phyloP scores from a whole-genome alignment of 345 rosid genomes.

The Litchi chinensis region DNA sequence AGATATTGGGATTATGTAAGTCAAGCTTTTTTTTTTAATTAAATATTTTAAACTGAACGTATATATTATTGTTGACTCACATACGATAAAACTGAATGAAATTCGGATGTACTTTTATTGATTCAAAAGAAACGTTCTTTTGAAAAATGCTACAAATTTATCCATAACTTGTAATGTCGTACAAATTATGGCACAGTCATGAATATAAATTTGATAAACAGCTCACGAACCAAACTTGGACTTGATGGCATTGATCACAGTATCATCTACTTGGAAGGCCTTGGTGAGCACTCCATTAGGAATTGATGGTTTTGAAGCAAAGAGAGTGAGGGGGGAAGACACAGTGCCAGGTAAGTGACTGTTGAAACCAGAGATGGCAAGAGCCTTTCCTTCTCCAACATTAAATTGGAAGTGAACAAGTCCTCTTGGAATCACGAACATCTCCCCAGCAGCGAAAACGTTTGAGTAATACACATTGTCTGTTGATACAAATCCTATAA shows the following conservation, averaged over 20 bases:
- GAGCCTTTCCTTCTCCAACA: slow-evolving; percentile 66
- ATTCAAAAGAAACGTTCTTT: not conserved
- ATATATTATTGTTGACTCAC: not conserved
- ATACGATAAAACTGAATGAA: not conserved
- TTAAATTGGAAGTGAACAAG: slow-evolving; percentile 76
- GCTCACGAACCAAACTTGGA: slow-evolving; percentile 47
- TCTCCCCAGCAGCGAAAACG: slow-evolving; percentile 48
- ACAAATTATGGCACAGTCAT: not conserved
- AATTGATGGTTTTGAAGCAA: slow-evolving; percentile 55
- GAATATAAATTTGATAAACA: not conserved
- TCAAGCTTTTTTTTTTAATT: too few relatives aligned
- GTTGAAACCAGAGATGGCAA: slow-evolving; percentile 64
- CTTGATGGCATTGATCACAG: slow-evolving; percentile 44
- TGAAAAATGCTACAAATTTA: not conserved
- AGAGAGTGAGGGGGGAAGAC: slow-evolving; percentile 37
- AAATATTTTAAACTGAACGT: too few relatives aligned
- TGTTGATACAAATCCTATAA: slow-evolving; percentile 59
- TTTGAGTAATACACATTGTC: slow-evolving; percentile 53
- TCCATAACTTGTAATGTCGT: not conserved
- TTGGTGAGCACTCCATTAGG: slow-evolving; percentile 60
- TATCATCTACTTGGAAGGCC: slow-evolving; percentile 51
- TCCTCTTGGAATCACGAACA: slow-evolving; percentile 68
- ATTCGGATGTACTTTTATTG: not conserved
- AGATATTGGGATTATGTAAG: too few relatives aligned
- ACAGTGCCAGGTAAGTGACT: slow-evolving; percentile 67